Conservation (phyloP, 306 rosid species). For the Canavalia gladiata region DNA sequence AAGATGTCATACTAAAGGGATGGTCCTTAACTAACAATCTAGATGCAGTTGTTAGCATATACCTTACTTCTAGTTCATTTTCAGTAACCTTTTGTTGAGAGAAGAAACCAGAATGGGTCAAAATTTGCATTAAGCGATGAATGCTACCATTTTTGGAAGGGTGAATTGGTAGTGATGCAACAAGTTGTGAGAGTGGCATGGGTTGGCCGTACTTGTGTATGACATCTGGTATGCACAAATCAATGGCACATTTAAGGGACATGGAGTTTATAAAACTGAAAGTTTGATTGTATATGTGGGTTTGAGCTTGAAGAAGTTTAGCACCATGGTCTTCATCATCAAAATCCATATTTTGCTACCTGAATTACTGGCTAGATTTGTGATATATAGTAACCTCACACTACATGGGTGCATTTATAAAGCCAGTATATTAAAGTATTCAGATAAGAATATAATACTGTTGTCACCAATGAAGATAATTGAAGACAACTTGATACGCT, state of each 20-base stretch:
- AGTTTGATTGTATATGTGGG: slow-evolving; percentile 54
- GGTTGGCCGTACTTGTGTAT: slow-evolving; percentile 60
- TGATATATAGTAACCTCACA: background rate
- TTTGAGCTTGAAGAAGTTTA: slow-evolving; percentile 50
- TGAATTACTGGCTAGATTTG: background rate
- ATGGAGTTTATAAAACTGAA: slow-evolving; percentile 55
- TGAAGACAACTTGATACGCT: background rate
- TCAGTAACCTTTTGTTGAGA: background rate
- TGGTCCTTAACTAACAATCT: slow-evolving; percentile 51
- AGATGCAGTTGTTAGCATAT: slow-evolving; percentile 60
- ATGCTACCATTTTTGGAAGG: slow-evolving; percentile 49
- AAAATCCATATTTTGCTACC: slow-evolving; percentile 37
- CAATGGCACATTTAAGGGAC: slow-evolving; percentile 65
- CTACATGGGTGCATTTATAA: slow-evolving; percentile 20
- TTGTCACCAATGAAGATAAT: no score
- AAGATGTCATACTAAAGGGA: slow-evolving; percentile 41
- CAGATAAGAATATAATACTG: background rate
- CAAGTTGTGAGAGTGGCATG: slow-evolving; percentile 59
- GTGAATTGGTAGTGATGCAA: slow-evolving; percentile 51
- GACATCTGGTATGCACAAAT: slow-evolving; percentile 49
- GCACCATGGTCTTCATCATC: slow-evolving; percentile 4
- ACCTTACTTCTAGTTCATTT: slow-evolving; percentile 46
- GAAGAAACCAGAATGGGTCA: slow-evolving; percentile 61
- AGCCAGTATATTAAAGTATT: background rate
- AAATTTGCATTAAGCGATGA: slow-evolving; percentile 59